These are phyloP conservation scores for Albizia julibrissin DNA, from an alignment of 306 rosid species.

Conservation along the genomic window DNA sequence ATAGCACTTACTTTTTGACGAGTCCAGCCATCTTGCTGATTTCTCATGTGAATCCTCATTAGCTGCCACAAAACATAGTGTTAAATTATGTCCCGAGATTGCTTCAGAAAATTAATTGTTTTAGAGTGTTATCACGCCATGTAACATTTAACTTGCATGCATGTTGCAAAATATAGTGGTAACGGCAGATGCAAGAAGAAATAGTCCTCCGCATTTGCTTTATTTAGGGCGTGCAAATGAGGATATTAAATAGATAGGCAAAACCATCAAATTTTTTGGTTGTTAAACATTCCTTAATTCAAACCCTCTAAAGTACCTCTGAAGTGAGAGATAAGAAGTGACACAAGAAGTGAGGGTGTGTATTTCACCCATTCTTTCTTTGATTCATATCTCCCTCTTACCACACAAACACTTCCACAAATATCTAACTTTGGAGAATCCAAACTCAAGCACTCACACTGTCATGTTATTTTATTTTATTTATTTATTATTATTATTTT, in stretches of 20 bases:
- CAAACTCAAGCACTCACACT: neutral
- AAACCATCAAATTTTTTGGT: neutral
- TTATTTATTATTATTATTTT: no score
- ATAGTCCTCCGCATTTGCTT: neutral
- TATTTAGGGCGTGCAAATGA: neutral
- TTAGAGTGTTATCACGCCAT: neutral
- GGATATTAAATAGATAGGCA: neutral
- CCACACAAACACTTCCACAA: neutral
- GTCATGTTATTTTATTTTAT: neutral
- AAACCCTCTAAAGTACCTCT: neutral
- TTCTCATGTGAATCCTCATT: conserved; percentile 59
- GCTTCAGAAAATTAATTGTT: neutral
- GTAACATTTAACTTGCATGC: neutral
- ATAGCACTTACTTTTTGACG: conserved; percentile 59
- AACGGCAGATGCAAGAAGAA: neutral
- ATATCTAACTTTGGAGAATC: neutral
- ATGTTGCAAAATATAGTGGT: neutral
- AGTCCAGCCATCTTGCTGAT: conserved; percentile 56
- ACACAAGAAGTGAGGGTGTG: neutral
- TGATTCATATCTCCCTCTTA: neutral
- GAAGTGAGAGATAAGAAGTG: neutral
- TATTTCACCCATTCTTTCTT: neutral
- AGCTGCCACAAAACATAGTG: conserved; percentile 48
- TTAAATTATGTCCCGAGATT: conserved; percentile 11
- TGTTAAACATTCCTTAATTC: neutral